Conservation (phyloP, 495 filamentous ascomycete genomes). For the Mycothermus thermophilus region DNA sequence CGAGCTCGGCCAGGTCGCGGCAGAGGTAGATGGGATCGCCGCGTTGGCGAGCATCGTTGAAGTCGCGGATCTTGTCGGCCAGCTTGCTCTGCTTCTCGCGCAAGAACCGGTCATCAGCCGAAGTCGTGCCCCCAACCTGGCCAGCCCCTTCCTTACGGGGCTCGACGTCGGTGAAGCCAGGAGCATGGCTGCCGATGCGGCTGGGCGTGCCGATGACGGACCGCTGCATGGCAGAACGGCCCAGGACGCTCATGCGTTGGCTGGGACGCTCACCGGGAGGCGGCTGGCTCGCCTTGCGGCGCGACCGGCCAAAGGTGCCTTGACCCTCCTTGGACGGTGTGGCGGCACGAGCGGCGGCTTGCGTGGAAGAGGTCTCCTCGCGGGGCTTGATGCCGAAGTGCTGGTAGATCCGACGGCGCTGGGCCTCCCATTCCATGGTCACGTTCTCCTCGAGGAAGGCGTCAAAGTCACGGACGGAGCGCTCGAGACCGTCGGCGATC, state of each 20-base stretch:
- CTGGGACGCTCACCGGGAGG: constrained; percentile 21
- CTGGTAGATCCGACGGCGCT: constrained; percentile 81
- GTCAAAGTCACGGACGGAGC: constrained; percentile 82
- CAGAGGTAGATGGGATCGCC: constrained; percentile 53
- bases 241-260: constrained; percentile 50
- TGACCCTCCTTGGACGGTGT: constrained; percentile 26
- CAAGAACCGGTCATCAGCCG: constrained; percentile 54
- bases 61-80: constrained; percentile 56
- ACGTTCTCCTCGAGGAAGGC: constrained; percentile 85
- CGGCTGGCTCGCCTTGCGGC: constrained; percentile 33
- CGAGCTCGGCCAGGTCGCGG: constrained; percentile 56
- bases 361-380: constrained; percentile 26
- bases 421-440: constrained; percentile 87
- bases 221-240: constrained; percentile 54
- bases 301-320: constrained; percentile 35
- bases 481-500: constrained; percentile 74
- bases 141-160: constrained; percentile 37
- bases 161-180: constrained; percentile 53
- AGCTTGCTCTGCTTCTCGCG: constrained; percentile 70
- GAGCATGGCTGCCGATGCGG: constrained; percentile 39
- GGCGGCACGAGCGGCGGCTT: constrained; percentile 29
- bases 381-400: constrained; percentile 80
- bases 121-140: constrained; percentile 19
- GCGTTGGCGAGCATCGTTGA: constrained; percentile 60
- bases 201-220: constrained; percentile 73